Conservation (phyloP, 768 basidiomycete species). For the Tephrocybe sp. region DNA sequence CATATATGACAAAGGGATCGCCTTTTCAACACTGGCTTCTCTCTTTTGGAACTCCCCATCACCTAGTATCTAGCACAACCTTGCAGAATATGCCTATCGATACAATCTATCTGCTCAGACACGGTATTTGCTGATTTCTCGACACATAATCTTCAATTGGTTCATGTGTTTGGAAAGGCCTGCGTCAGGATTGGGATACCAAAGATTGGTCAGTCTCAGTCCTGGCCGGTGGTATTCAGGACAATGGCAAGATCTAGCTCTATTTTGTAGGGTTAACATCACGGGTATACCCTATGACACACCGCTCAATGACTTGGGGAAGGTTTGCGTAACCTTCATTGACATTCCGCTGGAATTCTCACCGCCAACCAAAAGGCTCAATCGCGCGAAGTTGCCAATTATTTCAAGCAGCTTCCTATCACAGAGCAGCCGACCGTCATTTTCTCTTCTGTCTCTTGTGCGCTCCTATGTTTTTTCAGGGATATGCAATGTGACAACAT, state of each 20-base stretch:
- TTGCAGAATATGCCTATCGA: not conserved
- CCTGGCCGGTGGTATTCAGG: too few relatives aligned
- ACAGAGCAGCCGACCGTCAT: not conserved
- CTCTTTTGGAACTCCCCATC: too few relatives aligned
- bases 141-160: not conserved
- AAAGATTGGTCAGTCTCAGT: not conserved
- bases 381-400: not conserved
- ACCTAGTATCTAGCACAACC: too few relatives aligned
- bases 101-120: not conserved
- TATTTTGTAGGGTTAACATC: not conserved
- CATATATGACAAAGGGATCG: not conserved
- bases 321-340: not conserved
- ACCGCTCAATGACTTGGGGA: not conserved
- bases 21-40: too few relatives aligned
- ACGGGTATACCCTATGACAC: not conserved
- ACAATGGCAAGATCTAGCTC: too few relatives aligned
- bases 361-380: too few relatives aligned
- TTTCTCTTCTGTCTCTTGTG: not conserved
- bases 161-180: not conserved
- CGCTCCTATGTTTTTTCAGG: not conserved
- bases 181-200: constrained; percentile 2
- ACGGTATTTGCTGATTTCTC: not conserved
- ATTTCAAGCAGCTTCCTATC: not conserved
- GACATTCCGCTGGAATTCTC: not conserved
- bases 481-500: not conserved